phyloP scores from a whole-genome alignment of 2,329 filamentous ascomycete species.

The Fusarium robinianum region DNA sequence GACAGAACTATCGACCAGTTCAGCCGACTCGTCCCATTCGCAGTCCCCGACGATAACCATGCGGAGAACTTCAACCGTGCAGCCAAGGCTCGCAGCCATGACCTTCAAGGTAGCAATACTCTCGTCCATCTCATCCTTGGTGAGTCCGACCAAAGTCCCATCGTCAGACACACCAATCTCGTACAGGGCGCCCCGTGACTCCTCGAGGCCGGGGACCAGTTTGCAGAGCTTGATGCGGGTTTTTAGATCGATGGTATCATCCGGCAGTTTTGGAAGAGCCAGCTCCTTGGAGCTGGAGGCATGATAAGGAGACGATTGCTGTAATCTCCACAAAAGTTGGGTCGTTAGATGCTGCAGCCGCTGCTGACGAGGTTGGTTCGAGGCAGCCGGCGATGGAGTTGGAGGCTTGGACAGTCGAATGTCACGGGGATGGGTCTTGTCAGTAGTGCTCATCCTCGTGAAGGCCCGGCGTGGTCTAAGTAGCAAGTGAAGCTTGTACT shows the following conservation, averaged over 20 bases:
- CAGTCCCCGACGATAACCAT: slow-evolving; percentile 85
- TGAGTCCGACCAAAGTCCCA: slow-evolving; percentile 85
- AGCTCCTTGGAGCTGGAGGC: slow-evolving; percentile 76
- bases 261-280: slow-evolving; percentile 75
- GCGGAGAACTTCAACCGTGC: slow-evolving; percentile 78
- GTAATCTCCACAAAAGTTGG: slow-evolving; percentile 89
- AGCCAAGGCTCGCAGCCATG: slow-evolving; percentile 93
- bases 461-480: slow-evolving; percentile 78
- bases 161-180: slow-evolving; percentile 97
- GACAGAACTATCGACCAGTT: slow-evolving; percentile 37
- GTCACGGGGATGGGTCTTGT: slow-evolving; percentile 21
- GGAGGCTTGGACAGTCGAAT: slow-evolving; percentile 22
- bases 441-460: slow-evolving; percentile 67
- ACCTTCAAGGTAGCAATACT: slow-evolving; percentile 81
- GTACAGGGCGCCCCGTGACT: slow-evolving; percentile 90
- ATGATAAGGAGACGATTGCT: slow-evolving; percentile 93
- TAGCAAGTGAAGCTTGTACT: slow-evolving; percentile 94
- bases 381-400: slow-evolving; percentile 47
- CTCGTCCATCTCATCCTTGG: slow-evolving; percentile 89
- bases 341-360: slow-evolving; percentile 91
- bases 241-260: slow-evolving; percentile 57
- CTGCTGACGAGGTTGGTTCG: slow-evolving; percentile 75
- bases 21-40: slow-evolving; percentile 64
- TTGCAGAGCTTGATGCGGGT: slow-evolving; percentile 56
- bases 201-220: slow-evolving; percentile 79